These are phyloP conservation scores for Cystobasidiopsis lactophilus DNA, from an alignment of 768 basidiomycete genomes.

Conservation along the genomic window DNA sequence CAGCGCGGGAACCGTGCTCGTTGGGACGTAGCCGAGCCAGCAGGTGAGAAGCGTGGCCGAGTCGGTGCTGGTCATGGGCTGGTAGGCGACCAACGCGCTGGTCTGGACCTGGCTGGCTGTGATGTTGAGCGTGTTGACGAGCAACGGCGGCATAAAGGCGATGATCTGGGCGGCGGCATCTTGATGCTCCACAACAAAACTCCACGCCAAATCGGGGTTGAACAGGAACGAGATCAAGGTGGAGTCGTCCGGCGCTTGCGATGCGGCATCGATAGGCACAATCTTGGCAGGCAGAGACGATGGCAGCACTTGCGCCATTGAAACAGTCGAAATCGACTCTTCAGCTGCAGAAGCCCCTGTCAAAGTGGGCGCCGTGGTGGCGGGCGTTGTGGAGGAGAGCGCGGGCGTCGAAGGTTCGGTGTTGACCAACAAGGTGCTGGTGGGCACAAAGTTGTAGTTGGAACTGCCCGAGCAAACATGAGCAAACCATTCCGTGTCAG, in stretches of 20 bases:
- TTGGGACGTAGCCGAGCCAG: slow-evolving; percentile 49
- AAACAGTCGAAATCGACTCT: slow-evolving; percentile 12
- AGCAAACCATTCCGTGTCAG: no score
- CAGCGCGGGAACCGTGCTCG: slow-evolving; percentile 35
- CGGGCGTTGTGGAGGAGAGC: not conserved
- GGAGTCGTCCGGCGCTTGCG: slow-evolving; percentile 3
- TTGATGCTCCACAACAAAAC: slow-evolving; percentile 37
- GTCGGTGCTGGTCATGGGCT: slow-evolving; percentile 36
- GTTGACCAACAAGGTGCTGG: slow-evolving; percentile 14
- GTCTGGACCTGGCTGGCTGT: slow-evolving; percentile 28
- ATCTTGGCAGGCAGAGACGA: slow-evolving; percentile 18
- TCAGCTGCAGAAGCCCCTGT: slow-evolving; percentile 5
- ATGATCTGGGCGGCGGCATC: slow-evolving; percentile 57
- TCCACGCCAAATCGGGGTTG: slow-evolving; percentile 40
- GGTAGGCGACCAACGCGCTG: slow-evolving; percentile 45
- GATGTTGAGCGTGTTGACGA: slow-evolving; percentile 32
- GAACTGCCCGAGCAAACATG: not conserved
- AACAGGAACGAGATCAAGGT: slow-evolving; percentile 46
- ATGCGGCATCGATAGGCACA: slow-evolving; percentile 12
- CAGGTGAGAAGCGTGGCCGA: slow-evolving; percentile 38
- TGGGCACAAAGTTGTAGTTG: slow-evolving; percentile 17
- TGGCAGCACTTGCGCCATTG: slow-evolving; percentile 16
- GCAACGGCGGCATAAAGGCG: slow-evolving; percentile 38
- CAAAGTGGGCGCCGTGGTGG: not conserved
- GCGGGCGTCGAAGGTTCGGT: slow-evolving; percentile 6